A percentile compares a stretch with the other conserved stretches of the same genome.
These are phyloP conservation scores for Pichia phayaonensis DNA, from an alignment of 805 yeast species.

Conservation along the genomic window DNA sequence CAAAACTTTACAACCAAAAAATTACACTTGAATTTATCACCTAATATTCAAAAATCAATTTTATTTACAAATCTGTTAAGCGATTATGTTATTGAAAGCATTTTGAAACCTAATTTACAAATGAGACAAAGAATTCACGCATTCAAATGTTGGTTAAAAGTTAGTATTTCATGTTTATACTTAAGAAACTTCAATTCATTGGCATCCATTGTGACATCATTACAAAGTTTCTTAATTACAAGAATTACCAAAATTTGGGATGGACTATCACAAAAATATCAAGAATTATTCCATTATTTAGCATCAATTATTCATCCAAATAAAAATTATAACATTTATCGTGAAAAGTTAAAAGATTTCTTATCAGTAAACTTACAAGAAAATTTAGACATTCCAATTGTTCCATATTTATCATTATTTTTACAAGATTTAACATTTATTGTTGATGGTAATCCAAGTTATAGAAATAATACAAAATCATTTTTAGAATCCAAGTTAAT, in stretches of 20 bases:
- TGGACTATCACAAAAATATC: slow-evolving; percentile 49
- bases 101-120: slow-evolving; percentile 45
- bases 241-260: slow-evolving; percentile 56
- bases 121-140: slow-evolving; percentile 45
- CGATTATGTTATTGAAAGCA: slow-evolving; percentile 64
- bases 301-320: slow-evolving; percentile 67
- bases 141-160: slow-evolving; percentile 63
- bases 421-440: slow-evolving; percentile 74
- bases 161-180: slow-evolving; percentile 65
- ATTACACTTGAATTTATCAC: slow-evolving; percentile 50
- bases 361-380: slow-evolving; percentile 37
- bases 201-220: slow-evolving; percentile 69
- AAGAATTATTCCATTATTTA: slow-evolving; percentile 54
- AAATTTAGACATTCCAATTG: slow-evolving; percentile 49
- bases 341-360: slow-evolving; percentile 53
- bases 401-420: slow-evolving; percentile 69
- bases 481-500: slow-evolving; percentile 52
- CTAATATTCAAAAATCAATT: slow-evolving; percentile 54
- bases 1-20: slow-evolving; percentile 56
- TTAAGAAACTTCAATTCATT: slow-evolving; percentile 70
- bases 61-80: slow-evolving; percentile 66
- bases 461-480: slow-evolving; percentile 43
- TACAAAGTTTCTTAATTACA: slow-evolving; percentile 65
- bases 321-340: slow-evolving; percentile 62
- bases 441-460: slow-evolving; percentile 73